phyloP scores from a whole-genome alignment of 768 basidiomycete species.

The Leccinum uliginosum region DNA sequence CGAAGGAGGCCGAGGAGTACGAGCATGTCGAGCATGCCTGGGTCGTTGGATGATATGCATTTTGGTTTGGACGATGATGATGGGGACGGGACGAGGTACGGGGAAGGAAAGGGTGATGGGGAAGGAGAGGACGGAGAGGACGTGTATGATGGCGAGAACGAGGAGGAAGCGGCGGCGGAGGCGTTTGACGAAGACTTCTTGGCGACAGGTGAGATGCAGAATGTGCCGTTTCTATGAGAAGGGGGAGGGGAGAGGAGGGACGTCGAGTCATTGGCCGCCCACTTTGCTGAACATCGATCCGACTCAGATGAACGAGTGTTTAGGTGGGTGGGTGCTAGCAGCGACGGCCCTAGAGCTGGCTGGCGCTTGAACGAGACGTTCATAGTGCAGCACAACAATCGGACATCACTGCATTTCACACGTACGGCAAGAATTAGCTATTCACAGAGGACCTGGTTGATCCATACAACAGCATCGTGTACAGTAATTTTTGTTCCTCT shows the following conservation, averaged over 20 bases:
- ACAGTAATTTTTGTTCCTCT: neutral
- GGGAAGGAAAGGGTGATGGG: conserved; percentile 29
- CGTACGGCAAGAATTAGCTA: neutral
- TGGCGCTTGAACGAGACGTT: neutral
- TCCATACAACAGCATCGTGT: neutral
- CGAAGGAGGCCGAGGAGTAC: conserved; percentile 43
- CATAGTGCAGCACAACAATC: neutral
- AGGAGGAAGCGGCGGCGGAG: conserved; percentile 63
- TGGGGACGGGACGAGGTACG: conserved; percentile 16
- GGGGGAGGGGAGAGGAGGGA: neutral
- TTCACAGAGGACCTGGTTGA: neutral
- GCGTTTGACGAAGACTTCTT: conserved; percentile 77
- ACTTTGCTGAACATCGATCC: neutral
- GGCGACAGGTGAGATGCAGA: conserved; percentile 81
- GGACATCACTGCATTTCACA: conserved; percentile 1
- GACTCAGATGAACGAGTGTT: neutral
- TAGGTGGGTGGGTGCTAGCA: neutral
- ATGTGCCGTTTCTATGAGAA: conserved; percentile 57
- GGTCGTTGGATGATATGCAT: conserved; percentile 64
- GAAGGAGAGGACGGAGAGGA: conserved; percentile 32
- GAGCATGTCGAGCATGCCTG: conserved; percentile 85
- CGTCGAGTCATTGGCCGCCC: neutral
- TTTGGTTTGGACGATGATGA: conserved; percentile 55
- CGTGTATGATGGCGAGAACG: conserved; percentile 39
- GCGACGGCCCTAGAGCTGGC: neutral